A percentile compares a stretch with the other conserved stretches of the same genome.
Conservation (phyloP, 2,329 filamentous ascomycete genomes). For the Coleophoma eucalyptorum region DNA sequence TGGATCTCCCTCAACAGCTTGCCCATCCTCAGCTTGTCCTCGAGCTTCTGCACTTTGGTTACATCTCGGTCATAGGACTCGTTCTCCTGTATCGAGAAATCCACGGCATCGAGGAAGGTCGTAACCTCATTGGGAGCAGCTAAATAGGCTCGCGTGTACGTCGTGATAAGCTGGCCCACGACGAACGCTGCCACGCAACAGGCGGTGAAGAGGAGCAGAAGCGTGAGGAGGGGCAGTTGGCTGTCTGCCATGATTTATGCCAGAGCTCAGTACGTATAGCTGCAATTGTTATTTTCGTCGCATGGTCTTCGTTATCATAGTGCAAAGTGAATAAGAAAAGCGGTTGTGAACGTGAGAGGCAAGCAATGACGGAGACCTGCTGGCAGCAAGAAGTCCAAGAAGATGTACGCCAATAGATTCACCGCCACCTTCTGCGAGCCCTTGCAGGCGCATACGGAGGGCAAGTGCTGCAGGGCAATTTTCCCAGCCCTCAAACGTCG, state of each 20-base stretch:
- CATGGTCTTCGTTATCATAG: background rate
- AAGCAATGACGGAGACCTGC: background rate
- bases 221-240: conserved; percentile 27
- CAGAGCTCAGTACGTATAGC: background rate
- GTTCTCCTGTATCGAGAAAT: conserved; percentile 57
- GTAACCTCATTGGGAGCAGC: conserved; percentile 54
- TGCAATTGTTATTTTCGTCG: conserved; percentile 1
- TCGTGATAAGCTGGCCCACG: conserved; percentile 45
- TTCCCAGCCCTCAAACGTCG: too few species aligned
- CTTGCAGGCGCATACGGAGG: background rate
- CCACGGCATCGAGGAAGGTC: conserved; percentile 55
- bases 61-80: conserved; percentile 61
- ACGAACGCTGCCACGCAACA: conserved; percentile 52
- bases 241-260: conserved; percentile 19
- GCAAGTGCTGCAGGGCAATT: background rate
- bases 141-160: conserved; percentile 52
- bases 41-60: conserved; percentile 50
- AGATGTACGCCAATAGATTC: background rate
- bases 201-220: conserved; percentile 54
- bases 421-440: too few species aligned
- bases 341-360: conserved; percentile 1
- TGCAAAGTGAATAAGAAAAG: conserved; percentile 1
- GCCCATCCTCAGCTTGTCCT: conserved; percentile 58
- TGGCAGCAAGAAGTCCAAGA: background rate
- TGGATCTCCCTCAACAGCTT: conserved; percentile 59